Percentiles rank a stretch among this genome's conserved stretches.
phyloP scores from a whole-genome alignment of 2,329 filamentous ascomycete species.

The Pochonia chlamydosporia region DNA sequence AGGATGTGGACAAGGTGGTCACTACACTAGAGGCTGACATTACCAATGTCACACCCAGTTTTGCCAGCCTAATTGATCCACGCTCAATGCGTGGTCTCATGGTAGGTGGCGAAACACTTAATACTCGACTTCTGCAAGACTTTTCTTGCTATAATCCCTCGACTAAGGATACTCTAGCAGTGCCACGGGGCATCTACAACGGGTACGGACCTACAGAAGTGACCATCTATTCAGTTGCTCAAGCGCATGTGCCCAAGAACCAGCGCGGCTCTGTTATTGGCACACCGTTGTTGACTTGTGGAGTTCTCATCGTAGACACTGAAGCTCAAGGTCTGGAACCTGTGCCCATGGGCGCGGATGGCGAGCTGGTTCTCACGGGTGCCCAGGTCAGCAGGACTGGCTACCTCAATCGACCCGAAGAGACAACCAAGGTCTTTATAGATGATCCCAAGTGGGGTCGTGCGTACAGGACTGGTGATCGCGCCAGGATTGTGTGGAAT shows the following conservation, averaged over 20 bases:
- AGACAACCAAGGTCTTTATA: conserved; percentile 59
- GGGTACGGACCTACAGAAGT: conserved; percentile 22
- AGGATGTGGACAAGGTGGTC: conserved; percentile 15
- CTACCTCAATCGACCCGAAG: conserved; percentile 57
- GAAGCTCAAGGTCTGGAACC: conserved; percentile 29
- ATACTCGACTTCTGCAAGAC: conserved; percentile 24
- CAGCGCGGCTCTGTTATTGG: conserved; percentile 31
- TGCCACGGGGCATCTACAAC: conserved; percentile 14
- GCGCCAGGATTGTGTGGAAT: conserved; percentile 45
- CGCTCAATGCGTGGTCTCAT: conserved; percentile 22
- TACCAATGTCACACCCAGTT: conserved; percentile 31
- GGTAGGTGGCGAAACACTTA: conserved; percentile 26
- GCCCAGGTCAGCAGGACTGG: conserved; percentile 60
- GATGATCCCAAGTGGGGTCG: conserved; percentile 58
- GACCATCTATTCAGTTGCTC: conserved; percentile 17
- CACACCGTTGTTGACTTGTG: conserved; percentile 26
- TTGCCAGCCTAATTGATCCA: conserved; percentile 26
- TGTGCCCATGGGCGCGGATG: conserved; percentile 62
- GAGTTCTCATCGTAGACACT: conserved; percentile 20
- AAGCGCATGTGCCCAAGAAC: conserved; percentile 13
- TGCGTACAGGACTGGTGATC: conserved; percentile 61
- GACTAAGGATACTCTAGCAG: not conserved
- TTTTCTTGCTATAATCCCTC: conserved; percentile 15
- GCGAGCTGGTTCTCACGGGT: conserved; percentile 76
- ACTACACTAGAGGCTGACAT: conserved; percentile 26